These are phyloP conservation scores for Lecanicillium sp. DNA, from an alignment of 2,329 filamentous ascomycete species.

Conservation along the genomic window DNA sequence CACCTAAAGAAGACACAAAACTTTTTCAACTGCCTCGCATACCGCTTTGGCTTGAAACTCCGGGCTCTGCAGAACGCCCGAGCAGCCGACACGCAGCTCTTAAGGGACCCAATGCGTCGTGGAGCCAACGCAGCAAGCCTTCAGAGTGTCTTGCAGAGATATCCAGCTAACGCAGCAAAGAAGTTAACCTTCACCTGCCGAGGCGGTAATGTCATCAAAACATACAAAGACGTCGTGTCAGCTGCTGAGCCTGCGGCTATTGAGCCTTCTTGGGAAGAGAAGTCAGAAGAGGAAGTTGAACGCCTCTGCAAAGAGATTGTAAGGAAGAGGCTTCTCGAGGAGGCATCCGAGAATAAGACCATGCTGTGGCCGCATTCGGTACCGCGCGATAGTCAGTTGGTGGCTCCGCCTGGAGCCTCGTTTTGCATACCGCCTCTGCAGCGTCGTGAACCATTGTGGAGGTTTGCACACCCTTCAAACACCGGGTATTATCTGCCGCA, in stretches of 20 bases:
- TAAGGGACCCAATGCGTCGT: slow-evolving; percentile 4
- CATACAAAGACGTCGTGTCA: slow-evolving; percentile 21
- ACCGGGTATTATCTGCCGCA: slow-evolving; percentile 11
- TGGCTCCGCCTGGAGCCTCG: slow-evolving; percentile 6
- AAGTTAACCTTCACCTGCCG: neutral
- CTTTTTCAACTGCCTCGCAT: slow-evolving; percentile 23
- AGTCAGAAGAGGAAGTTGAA: slow-evolving; percentile 9
- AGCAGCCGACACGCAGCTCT: slow-evolving; percentile 9
- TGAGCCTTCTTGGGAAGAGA: slow-evolving; percentile 5
- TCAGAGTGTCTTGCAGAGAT: slow-evolving; percentile 8
- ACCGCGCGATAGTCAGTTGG: slow-evolving; percentile 13
- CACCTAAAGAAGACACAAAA: slow-evolving; percentile 8
- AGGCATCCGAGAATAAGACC: slow-evolving; percentile 32
- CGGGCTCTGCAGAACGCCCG: slow-evolving; percentile 9
- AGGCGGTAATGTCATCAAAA: slow-evolving; percentile 11
- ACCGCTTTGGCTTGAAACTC: slow-evolving; percentile 29
- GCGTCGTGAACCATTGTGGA: slow-evolving; percentile 22
- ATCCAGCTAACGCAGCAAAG: slow-evolving; percentile 11
- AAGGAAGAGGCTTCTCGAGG: slow-evolving; percentile 31
- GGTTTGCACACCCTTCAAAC: slow-evolving; percentile 20
- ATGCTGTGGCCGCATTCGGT: slow-evolving; percentile 31
- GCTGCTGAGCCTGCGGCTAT: slow-evolving; percentile 20
- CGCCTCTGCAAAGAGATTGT: slow-evolving; percentile 17
- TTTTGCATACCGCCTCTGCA: slow-evolving; percentile 8
- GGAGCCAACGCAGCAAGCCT: slow-evolving; percentile 11